These are phyloP conservation scores for Globisporangium cederbergense DNA, from an alignment of 352 stramenopile species.

Conservation along the genomic window DNA sequence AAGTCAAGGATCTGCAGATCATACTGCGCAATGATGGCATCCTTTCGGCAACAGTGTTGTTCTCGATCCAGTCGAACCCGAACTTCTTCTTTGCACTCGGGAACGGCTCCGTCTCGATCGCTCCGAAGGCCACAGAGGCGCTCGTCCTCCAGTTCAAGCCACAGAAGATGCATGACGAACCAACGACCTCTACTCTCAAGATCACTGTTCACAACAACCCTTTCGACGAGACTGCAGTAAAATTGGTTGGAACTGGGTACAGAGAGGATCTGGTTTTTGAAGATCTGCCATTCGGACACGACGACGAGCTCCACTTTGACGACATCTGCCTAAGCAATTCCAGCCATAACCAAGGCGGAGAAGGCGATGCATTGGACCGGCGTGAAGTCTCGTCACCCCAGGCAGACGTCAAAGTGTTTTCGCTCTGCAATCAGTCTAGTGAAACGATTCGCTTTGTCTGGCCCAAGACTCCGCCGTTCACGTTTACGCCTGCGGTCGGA, in stretches of 20 bases:
- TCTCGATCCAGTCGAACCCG: constrained; percentile 77
- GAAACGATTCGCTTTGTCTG: constrained; percentile 75
- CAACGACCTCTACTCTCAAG: constrained; percentile 48
- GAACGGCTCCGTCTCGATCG: constrained; percentile 74
- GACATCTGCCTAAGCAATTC: constrained; percentile 61
- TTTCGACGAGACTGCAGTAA: constrained; percentile 85
- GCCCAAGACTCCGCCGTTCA: constrained; percentile 48
- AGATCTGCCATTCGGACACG: constrained; percentile 66
- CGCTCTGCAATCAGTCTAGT: constrained; percentile 61
- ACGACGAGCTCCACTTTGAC: constrained; percentile 86
- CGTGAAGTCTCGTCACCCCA: too few species aligned
- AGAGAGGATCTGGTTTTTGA: constrained; percentile 86
- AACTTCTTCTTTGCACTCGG: constrained; percentile 72
- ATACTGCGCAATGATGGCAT: constrained; percentile 91
- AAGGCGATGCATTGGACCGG: constrained; percentile 7
- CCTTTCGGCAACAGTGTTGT: constrained; percentile 88
- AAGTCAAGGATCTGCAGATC: constrained; percentile 60
- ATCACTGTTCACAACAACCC: constrained; percentile 90
- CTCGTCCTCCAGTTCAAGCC: constrained; percentile 84
- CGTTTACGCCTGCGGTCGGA: constrained; percentile 67
- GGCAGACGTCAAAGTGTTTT: constrained; percentile 70
- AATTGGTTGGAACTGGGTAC: constrained; percentile 71
- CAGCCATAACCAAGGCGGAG: neutral
- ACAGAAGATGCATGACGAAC: constrained; percentile 66
- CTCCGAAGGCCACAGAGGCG: constrained; percentile 56